phyloP scores from a whole-genome alignment of 208 protist genomes.

The Trypanosoma scelopori region DNA sequence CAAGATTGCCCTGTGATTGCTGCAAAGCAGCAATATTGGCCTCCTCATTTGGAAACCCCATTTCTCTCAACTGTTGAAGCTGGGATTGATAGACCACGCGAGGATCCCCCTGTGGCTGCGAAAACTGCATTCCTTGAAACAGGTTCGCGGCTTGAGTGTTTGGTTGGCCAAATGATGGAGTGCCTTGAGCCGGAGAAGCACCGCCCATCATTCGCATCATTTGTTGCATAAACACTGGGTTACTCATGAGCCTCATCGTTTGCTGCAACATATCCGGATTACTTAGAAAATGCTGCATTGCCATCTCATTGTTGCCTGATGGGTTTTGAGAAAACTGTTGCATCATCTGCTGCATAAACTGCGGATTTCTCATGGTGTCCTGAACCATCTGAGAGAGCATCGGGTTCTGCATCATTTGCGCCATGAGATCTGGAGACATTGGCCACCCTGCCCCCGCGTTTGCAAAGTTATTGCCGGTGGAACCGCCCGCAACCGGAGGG shows the following conservation, averaged over 20 bases:
- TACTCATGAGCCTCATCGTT: conserved; percentile 63
- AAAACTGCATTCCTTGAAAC: conserved; percentile 8
- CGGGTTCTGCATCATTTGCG: conserved; percentile 70
- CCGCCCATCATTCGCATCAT: conserved; percentile 30
- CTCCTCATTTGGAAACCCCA: conserved; percentile 93
- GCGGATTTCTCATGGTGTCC: conserved; percentile 56
- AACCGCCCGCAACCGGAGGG: conserved; percentile 24
- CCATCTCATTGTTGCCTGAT: conserved; percentile 31
- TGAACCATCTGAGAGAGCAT: conserved; percentile 62
- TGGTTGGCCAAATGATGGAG: conserved; percentile 24
- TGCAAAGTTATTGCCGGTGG: neutral
- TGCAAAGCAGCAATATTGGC: conserved; percentile 90
- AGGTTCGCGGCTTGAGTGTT: conserved; percentile 9
- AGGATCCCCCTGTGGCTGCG: conserved; percentile 59
- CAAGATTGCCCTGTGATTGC: conserved; percentile 83
- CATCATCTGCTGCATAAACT: conserved; percentile 64
- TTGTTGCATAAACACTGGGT: conserved; percentile 39
- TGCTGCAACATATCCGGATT: conserved; percentile 49
- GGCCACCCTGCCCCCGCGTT: conserved; percentile 5
- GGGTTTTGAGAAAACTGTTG: conserved; percentile 34
- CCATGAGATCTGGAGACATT: conserved; percentile 16
- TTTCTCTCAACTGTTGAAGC: conserved; percentile 87
- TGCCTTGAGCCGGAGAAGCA: conserved; percentile 3
- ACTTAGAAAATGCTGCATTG: conserved; percentile 15
- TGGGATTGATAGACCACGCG: conserved; percentile 84